Conservation (phyloP, 495 filamentous ascomycete species). For the Trichocladium antarcticum region DNA sequence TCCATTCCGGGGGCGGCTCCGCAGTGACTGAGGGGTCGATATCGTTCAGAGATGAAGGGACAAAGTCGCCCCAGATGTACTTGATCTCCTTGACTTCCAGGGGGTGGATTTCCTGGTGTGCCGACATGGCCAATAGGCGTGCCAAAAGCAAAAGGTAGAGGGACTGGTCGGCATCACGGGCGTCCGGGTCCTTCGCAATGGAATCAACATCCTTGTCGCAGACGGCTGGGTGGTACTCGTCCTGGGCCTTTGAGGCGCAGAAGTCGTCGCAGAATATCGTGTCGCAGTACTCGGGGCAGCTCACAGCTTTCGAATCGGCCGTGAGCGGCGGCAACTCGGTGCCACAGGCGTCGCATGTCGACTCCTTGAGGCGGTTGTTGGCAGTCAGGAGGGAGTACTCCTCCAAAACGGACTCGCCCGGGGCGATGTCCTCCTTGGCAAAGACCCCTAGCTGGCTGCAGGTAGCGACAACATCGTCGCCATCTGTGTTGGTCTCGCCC, state of each 20-base stretch:
- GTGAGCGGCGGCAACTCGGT: slow-evolving; percentile 56
- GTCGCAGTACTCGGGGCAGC: slow-evolving; percentile 66
- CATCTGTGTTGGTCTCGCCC: slow-evolving; percentile 32
- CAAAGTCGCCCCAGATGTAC: slow-evolving; percentile 84
- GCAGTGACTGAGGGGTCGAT: slow-evolving; percentile 39
- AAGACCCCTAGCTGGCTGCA: slow-evolving; percentile 78
- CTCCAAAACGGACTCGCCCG: slow-evolving; percentile 64
- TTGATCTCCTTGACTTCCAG: slow-evolving; percentile 74
- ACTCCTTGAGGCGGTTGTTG: slow-evolving; percentile 67
- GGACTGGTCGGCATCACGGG: slow-evolving; percentile 58
- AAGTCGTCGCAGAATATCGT: slow-evolving; percentile 73
- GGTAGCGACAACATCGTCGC: slow-evolving; percentile 38
- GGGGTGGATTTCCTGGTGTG: slow-evolving; percentile 71
- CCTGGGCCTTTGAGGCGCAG: slow-evolving; percentile 61
- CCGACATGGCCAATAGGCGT: slow-evolving; percentile 74
- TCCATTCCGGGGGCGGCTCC: slow-evolving; percentile 47
- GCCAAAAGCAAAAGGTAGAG: slow-evolving; percentile 71
- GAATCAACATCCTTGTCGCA: slow-evolving; percentile 76
- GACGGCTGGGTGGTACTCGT: slow-evolving; percentile 70
- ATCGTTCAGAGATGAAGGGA: slow-evolving; percentile 38
- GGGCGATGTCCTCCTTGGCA: slow-evolving; percentile 66
- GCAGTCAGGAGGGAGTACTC: slow-evolving; percentile 76
- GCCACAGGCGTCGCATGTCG: slow-evolving; percentile 78
- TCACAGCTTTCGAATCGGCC: slow-evolving; percentile 37
- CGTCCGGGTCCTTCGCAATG: slow-evolving; percentile 66